Evolutionary conservation across 148 eudicot species (phyloP).

Genomic region (Euryodendron excelsum): DNA sequence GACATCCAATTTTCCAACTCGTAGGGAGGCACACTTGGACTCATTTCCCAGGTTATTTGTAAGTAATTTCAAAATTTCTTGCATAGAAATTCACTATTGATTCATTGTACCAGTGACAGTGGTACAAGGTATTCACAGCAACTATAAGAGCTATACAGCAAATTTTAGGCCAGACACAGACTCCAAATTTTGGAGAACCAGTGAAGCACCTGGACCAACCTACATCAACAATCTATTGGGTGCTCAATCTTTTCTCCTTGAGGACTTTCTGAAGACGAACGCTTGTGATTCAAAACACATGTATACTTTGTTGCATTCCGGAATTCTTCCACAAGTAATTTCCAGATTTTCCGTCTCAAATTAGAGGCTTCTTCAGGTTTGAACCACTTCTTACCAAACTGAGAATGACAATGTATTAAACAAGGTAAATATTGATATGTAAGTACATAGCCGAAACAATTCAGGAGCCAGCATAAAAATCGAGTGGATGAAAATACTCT

Average conservation of each 20-base stretch:
- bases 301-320: constrained; percentile 22
- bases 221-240: constrained; percentile 7
- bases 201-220: neutral
- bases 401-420: constrained; percentile 8
- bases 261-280: constrained; percentile 20
- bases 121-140: neutral
- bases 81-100: neutral
- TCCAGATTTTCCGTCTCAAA: constrained; percentile 60
- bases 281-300: constrained; percentile 23
- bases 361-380: constrained; percentile 72
- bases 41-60: neutral
- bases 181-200: neutral
- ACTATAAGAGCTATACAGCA: neutral
- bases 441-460: neutral
- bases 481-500: neutral
- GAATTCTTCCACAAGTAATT: constrained; percentile 50
- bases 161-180: neutral
- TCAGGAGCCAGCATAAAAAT: neutral
- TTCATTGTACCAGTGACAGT: neutral
- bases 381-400: constrained; percentile 84
- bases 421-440: neutral
- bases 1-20: neutral
- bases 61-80: neutral
- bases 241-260: constrained; percentile 17
- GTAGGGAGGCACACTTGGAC: too few species aligned